A percentile compares a stretch with the other conserved stretches of the same genome.
Conservation (phyloP, 2,329 filamentous ascomycete genomes). For the Ophiostoma angusticollis region DNA sequence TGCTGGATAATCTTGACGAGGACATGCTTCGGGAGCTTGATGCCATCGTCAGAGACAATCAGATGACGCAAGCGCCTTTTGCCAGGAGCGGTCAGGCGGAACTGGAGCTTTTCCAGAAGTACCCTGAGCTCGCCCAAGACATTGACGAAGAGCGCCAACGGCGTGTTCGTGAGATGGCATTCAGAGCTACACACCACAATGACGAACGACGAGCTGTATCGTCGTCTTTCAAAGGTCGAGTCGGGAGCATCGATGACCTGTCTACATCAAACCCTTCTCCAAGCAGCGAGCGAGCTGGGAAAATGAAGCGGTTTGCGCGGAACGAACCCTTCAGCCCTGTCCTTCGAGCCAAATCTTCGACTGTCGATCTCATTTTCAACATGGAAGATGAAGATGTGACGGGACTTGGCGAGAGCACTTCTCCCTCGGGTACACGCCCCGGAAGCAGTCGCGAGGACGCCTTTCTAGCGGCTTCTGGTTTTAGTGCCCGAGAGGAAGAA, state of each 20-base stretch:
- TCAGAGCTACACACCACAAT: slow-evolving; percentile 49
- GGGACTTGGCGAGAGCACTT: slow-evolving; percentile 19
- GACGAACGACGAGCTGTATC: slow-evolving; percentile 48
- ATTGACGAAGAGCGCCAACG: slow-evolving; percentile 57
- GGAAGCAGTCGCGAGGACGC: neutral
- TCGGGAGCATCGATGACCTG: slow-evolving; percentile 54
- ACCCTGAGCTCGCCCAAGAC: slow-evolving; percentile 49
- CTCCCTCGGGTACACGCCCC: neutral
- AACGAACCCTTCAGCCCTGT: slow-evolving; percentile 53
- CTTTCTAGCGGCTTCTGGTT: too few species aligned
- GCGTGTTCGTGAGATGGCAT: slow-evolving; percentile 64
- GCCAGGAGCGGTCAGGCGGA: slow-evolving; percentile 65
- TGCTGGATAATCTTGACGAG: slow-evolving; percentile 74
- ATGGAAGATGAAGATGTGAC: slow-evolving; percentile 68
- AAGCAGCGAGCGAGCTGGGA: slow-evolving; percentile 31
- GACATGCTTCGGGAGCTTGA: slow-evolving; percentile 75
- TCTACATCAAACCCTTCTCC: slow-evolving; percentile 23
- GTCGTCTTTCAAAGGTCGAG: slow-evolving; percentile 43
- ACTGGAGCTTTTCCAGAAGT: slow-evolving; percentile 46
- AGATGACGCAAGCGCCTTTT: slow-evolving; percentile 64
- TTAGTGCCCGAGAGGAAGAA: neutral
- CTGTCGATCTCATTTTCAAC: slow-evolving; percentile 73
- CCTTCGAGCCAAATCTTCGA: slow-evolving; percentile 55
- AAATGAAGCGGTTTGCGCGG: slow-evolving; percentile 31
- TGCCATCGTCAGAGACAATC: slow-evolving; percentile 66